Conservation (phyloP, 2,329 filamentous ascomycete genomes). For the Cylindrodendrum hubeiense region DNA sequence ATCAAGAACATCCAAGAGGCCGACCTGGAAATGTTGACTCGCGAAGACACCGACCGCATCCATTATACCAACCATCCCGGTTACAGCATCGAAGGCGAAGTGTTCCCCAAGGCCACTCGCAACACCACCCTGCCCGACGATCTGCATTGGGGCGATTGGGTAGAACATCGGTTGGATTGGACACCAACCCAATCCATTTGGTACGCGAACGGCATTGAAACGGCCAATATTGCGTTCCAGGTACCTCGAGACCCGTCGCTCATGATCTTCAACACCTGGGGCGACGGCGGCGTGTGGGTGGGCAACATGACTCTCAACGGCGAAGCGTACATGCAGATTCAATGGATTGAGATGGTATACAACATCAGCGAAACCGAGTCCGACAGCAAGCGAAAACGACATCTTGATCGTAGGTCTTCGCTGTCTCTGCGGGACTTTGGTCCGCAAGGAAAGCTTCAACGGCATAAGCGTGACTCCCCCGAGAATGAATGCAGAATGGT, state of each 20-base stretch:
- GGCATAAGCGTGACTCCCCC: constrained; percentile 38
- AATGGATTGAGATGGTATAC: constrained; percentile 73
- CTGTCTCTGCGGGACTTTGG: constrained; percentile 23
- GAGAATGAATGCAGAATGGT: constrained; percentile 42
- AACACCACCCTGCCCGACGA: constrained; percentile 60
- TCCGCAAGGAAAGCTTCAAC: constrained; percentile 49
- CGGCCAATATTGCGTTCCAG: constrained; percentile 66
- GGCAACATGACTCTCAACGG: constrained; percentile 67
- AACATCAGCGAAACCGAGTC: constrained; percentile 51
- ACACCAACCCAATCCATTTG: constrained; percentile 64
- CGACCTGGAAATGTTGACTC: constrained; percentile 66
- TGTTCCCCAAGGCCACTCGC: constrained; percentile 59
- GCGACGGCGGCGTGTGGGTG: constrained; percentile 70
- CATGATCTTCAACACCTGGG: constrained; percentile 72
- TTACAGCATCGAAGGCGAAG: constrained; percentile 57
- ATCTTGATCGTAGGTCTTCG: neutral
- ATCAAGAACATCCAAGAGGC: constrained; percentile 61
- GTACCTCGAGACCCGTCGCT: constrained; percentile 65
- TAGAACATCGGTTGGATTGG: constrained; percentile 72
- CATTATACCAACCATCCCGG: constrained; percentile 73
- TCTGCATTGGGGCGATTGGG: constrained; percentile 66
- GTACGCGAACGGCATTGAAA: constrained; percentile 65
- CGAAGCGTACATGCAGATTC: constrained; percentile 68
- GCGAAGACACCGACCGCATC: constrained; percentile 56
- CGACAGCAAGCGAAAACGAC: constrained; percentile 15